Base-by-base conservation (phyloP, 2,329 filamentous ascomycete species). In the Neonectria sp. region DNA sequence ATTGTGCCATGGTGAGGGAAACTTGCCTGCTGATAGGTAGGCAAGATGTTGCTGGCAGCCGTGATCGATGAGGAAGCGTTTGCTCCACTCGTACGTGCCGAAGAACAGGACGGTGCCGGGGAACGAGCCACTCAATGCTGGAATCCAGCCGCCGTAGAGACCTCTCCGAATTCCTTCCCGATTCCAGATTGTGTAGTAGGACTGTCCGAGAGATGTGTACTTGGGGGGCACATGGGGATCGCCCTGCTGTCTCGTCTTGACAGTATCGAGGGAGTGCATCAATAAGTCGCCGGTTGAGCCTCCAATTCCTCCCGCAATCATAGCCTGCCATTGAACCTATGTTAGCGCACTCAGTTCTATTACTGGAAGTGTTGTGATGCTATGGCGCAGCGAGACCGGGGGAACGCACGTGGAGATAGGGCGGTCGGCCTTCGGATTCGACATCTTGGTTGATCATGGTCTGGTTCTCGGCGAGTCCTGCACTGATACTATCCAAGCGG, bases 261-360 rank as follows among this genome's bases (percentile, higher is more conserved):
- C 96, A 1, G 96, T 99, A 81, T 99, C 96, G 77, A 99, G 89
- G 52, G 95, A 98, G 84, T 99, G 96, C 96, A 99, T 99, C 73
- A 99, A 86, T 88, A 99, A 93, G 81, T 99, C 96, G 66, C 97
- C 96, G 63, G 93, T 97, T 17, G 93, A 95, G 60, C 96, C 96
- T 77, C 97, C 96, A 60, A 97, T 86, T 67, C 95, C 96, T 77
- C 96, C 96, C 37, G 96, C 96, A 77, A 99, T 87, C 95, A 98
- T 99, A 79, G 93, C 91, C 94, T 97, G 66, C 69, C 61, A 70
- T 59, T 63, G 37, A 49, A 46, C 55, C 37, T 57, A 58, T 60
- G 68, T 76, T 70, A 76, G 74, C 71, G 65, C 62, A 63, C 37
- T 35, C 57, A 43, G 46, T 51, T 45, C 58, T 33, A 46, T 13